Evolutionary conservation across 306 rosid species (phyloP).

Genomic region (Quercus alba): DNA sequence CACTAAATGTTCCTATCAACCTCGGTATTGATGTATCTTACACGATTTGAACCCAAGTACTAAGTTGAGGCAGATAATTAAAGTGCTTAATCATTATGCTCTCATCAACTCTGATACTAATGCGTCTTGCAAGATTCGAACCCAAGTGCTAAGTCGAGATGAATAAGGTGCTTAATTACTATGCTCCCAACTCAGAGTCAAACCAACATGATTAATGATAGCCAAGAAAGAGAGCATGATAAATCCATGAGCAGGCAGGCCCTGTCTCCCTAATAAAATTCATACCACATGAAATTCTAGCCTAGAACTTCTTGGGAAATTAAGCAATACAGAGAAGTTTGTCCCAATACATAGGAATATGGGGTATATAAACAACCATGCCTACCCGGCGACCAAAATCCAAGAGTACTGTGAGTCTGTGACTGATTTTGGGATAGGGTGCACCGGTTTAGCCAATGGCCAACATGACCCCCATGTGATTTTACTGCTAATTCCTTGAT

Average conservation of each 20-base stretch:
- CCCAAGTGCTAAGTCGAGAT: too few species aligned
- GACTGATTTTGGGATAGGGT: conserved; percentile 26
- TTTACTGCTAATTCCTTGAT: conserved; percentile 39
- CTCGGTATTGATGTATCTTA: too few species aligned
- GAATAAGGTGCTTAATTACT: too few species aligned
- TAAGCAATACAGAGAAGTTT: conserved; percentile 8
- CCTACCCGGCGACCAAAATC: conserved; percentile 22
- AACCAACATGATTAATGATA: too few species aligned
- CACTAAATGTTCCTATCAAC: too few species aligned
- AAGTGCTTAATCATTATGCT: too few species aligned
- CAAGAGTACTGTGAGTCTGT: background rate
- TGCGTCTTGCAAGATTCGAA: too few species aligned
- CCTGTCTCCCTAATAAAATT: background rate
- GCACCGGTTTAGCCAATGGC: conserved; percentile 20
- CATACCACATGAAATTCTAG: background rate
- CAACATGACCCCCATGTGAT: conserved; percentile 43
- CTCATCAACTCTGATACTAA: too few species aligned
- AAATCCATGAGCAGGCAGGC: background rate
- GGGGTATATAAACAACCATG: background rate
- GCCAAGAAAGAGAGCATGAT: background rate
- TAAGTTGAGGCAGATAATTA: too few species aligned
- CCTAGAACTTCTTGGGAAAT: conserved; percentile 25
- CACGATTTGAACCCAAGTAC: too few species aligned
- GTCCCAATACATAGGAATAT: conserved; percentile 10
- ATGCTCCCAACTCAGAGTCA: too few species aligned